Evolutionary conservation across 768 basidiomycete species (phyloP), one percentile per base, ranked within the genome.

Genomic region (Termitomyces sp.): DNA sequence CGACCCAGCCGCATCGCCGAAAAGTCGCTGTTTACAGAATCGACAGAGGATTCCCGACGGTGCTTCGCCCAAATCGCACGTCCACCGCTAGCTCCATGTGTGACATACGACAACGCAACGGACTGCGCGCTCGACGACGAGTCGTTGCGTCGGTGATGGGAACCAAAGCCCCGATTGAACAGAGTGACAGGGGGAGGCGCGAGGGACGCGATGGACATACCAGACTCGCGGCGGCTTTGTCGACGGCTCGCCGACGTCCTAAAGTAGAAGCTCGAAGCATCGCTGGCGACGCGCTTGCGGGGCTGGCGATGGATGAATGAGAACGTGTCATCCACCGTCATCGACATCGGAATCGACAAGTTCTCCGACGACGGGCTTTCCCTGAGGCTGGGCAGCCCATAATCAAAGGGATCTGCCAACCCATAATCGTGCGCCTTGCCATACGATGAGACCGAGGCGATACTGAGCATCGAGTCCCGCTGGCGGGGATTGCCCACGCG

Each of bases 241-340:
- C 78, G 78, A 42, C 80, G 80, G 41, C 66, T 71, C 26, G 52
- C 57, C 2, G 78, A 74, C 0, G 81, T 72, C 31, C 73, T 77
- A 80, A 87, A 88, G 64, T 88, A 90, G 73, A 90, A 90, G 66
- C 86, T 90, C 0, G 88, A 90, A 0, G 85, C 80, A 63, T 92
- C 88, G 55, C 87, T 90, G 29, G 87, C 89, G 13, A 88, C 82
- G 10, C 89, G 81, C 44, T 68, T 73, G 33, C 69, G 75, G 1
- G 70, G 74, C 54, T 68, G 65, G 31, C 72, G 72, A 15, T 64
- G 66, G 4, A 80, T 61, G 75, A 87, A 91, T 0, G 82, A 82
- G 68, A 92, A 91, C 0, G 88, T 90, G 57, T 91, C 88, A 39
- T 90, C 88, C 7, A 89, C 75, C 1, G 83, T 80, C 58, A 81